These are phyloP conservation scores for Trametes villosa DNA, from an alignment of 768 basidiomycete species.

Conservation along the genomic window DNA sequence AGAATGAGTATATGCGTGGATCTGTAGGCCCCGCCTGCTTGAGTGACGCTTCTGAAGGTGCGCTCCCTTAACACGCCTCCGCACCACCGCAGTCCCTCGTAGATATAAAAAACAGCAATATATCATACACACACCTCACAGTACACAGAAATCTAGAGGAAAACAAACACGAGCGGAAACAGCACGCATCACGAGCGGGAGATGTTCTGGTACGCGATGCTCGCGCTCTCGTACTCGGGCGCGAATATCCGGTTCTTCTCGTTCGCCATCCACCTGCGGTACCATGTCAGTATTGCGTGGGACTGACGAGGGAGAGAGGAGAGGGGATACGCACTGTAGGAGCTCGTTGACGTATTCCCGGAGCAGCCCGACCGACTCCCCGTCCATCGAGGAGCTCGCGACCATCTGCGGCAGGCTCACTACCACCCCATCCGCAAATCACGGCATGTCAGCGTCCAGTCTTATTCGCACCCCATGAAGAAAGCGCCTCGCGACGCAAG, in stretches of 20 bases:
- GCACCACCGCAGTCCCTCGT: no score
- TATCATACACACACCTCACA: no score
- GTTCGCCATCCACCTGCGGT: conserved; percentile 72
- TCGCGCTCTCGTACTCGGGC: conserved; percentile 77
- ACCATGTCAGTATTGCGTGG: background rate
- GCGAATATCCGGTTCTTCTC: conserved; percentile 77
- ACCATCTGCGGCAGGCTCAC: conserved; percentile 94
- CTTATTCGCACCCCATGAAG: no score
- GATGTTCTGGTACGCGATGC: conserved; percentile 79
- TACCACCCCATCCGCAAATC: no score
- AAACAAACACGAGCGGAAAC: conserved; percentile 1
- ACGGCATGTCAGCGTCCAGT: no score
- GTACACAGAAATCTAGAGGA: background rate
- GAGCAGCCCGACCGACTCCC: conserved; percentile 80
- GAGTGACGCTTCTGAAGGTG: no score
- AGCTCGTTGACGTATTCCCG: conserved; percentile 91
- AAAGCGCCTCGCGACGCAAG: no score
- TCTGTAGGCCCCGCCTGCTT: no score
- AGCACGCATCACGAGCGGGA: conserved; percentile 63
- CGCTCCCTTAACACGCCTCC: no score
- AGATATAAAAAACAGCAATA: no score
- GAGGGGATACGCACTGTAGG: conserved; percentile 59
- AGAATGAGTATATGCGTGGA: no score
- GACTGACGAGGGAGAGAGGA: background rate
- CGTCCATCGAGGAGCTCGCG: conserved; percentile 86